Base-by-base conservation (phyloP, 768 basidiomycete genomes). In the Kwoniella pini region DNA sequence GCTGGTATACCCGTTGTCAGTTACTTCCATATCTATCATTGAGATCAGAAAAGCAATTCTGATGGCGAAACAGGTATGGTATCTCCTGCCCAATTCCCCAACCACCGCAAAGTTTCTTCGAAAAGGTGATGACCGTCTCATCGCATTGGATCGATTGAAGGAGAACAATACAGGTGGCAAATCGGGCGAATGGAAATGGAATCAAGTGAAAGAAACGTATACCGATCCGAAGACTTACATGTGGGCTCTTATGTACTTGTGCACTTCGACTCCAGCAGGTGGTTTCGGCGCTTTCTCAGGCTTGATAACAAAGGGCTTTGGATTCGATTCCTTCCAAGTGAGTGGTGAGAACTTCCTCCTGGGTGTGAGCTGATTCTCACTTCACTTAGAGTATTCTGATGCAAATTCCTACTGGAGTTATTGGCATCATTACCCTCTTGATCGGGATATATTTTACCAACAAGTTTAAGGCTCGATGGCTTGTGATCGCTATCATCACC, bases 331-430 rank as follows among this genome's bases (percentile, higher is more conserved):
- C 12, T 55, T 55, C 30, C 24, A 51, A n/a, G 50, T 51, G 19
- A 17, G 50, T 38, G 0, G 13, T 1, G 0, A 0, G 33, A 36
- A 7, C 33, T 36, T 36, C 7, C 15, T 36, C 7, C 33, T 7
- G 15, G 33, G 15, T 15, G 7, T 36, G 33, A n/a, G n/a, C n/a
- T n/a, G 33, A 7, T 36, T 7, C 7, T 36, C 33, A 36, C 11
- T 46, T 3, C 21, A 6, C 11, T 1, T 60, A 62, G 48, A 53
- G 70, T 15, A 69, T 68, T 45, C 67, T 71, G 44, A 68, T 71
- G 63, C 70, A 72, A 33, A 73, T 76, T 31, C 74, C 74, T 3
- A 69, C 65, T 21, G 71, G 71, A 40, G 69, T 60, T 26, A 71
- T 71, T 52, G 64, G 62, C 52, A 73, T 76, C 39, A 43, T 67